Conservation (phyloP, 495 filamentous ascomycete genomes). For the Tetracladium marchalianum region DNA sequence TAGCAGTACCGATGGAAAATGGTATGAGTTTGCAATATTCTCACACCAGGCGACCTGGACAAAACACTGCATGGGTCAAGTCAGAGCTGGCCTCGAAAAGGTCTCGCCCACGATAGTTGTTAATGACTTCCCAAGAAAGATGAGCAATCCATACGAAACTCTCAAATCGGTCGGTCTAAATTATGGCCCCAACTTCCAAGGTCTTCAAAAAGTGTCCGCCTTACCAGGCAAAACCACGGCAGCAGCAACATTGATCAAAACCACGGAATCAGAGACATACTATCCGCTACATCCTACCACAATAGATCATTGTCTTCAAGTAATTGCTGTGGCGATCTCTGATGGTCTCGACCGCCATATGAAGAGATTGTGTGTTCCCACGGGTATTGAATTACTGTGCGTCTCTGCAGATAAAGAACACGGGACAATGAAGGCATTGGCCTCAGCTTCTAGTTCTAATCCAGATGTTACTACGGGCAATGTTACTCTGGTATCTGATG, state of each 20-base stretch:
- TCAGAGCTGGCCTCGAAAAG: background rate
- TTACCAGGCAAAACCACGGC: background rate
- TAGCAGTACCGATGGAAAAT: background rate
- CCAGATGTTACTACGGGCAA: background rate
- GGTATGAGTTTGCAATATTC: background rate
- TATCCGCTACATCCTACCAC: constrained; percentile 29
- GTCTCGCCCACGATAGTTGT: background rate
- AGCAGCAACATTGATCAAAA: background rate
- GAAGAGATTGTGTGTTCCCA: constrained; percentile 4
- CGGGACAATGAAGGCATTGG: background rate
- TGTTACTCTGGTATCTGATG: too few relatives aligned
- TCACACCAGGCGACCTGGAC: background rate
- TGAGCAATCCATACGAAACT: background rate
- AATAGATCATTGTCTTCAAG: constrained; percentile 29
- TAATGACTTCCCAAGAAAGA: background rate
- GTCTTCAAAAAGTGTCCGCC: background rate
- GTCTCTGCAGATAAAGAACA: background rate
- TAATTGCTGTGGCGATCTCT: constrained; percentile 23
- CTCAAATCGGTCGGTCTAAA: background rate
- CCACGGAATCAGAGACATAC: constrained; percentile 22
- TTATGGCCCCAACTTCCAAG: background rate
- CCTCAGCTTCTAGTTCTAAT: background rate
- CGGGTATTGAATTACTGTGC: constrained; percentile 3
- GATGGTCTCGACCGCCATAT: constrained; percentile 11
- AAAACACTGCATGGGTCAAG: constrained; percentile 1